Base-by-base conservation (phyloP, 371 early-diverging fungal species). In the Nematocida minor region DNA sequence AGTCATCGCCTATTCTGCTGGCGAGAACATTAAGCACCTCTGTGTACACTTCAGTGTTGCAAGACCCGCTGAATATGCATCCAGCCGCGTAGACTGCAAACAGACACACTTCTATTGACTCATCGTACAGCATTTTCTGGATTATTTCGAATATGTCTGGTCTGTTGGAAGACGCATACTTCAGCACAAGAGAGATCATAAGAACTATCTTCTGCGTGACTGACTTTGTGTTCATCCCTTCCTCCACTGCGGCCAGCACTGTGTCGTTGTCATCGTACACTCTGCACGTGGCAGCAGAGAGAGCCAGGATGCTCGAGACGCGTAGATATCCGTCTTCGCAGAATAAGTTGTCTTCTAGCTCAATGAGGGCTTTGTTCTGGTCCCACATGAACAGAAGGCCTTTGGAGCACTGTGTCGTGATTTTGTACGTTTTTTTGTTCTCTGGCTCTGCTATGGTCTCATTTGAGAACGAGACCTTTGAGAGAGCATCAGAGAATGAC, bases 331-430 rank as follows among this genome's bases (percentile, higher is more conserved):
- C 60, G 46, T 66, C 55, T 16, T 79, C 80, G 2, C 67, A 55
- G 69, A 82, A 82, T 53, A 85, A 67, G 20, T 70, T 51, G 32
- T 83, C 82, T n/a, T 78, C 62, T 27, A 82, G 64, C 20, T 51
- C 60, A 41, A 80, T 82, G n/a, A 82, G 38, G 11, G 69, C 67
- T 49, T 67, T 79, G 11, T 74, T 62, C 3, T 66, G 80, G 49
- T 80, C 79, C 67, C 66, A 85, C 27, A 67, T 49, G 60, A 80
- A 55, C 22, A 85, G 79, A 22, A 80, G 51, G 11, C 85, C 85
- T 31, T 47, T 64, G 14, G 77, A 34, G 40, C 54, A 34, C 54
- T 48, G 63, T 0, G 77, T 53, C 0, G 77, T 70, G n/a, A 74
- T 74, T 53, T 74, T 74, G 48, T 62, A 74, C 16, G 60, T 60